These are phyloP conservation scores for Ceratocystis huliohia DNA, from an alignment of 2,329 filamentous ascomycete species.

Conservation along the genomic window DNA sequence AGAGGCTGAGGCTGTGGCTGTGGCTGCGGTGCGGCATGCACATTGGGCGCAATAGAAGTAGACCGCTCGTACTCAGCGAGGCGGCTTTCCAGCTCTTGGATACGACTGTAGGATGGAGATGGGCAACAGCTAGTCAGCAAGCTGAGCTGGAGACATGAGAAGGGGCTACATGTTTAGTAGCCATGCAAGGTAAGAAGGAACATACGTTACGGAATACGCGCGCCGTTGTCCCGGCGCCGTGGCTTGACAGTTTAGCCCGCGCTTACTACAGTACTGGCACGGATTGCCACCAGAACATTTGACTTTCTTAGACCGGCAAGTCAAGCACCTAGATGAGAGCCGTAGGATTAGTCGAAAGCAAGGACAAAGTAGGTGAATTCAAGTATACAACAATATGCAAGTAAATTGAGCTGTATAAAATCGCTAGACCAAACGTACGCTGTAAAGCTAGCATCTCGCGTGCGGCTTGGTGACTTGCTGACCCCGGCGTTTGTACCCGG, in stretches of 20 bases:
- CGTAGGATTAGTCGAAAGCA: not conserved
- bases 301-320: constrained; percentile 20
- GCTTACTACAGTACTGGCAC: constrained; percentile 20
- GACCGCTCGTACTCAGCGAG: constrained; percentile 22
- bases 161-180: not conserved
- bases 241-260: constrained; percentile 18
- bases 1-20: not conserved
- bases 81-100: constrained; percentile 22
- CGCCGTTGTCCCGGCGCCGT: constrained; percentile 17
- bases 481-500: constrained; percentile 26
- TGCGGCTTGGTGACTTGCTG: constrained; percentile 33
- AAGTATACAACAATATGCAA: not conserved
- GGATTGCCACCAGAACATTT: constrained; percentile 20
- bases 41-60: not conserved
- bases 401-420: constrained; percentile 21
- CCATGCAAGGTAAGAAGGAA: not conserved
- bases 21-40: not conserved
- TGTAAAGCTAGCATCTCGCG: constrained; percentile 39
- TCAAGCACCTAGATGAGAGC: constrained; percentile 19
- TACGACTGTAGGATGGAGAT: constrained; percentile 10
- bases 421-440: constrained; percentile 33
- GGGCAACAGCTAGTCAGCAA: not conserved
- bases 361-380: not conserved
- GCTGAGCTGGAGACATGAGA: not conserved
- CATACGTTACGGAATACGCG: constrained; percentile 21